A percentile compares a stretch with the other conserved stretches of the same genome.
These are phyloP conservation scores for Candida orba DNA, from an alignment of 805 yeast genomes.

Conservation along the genomic window DNA sequence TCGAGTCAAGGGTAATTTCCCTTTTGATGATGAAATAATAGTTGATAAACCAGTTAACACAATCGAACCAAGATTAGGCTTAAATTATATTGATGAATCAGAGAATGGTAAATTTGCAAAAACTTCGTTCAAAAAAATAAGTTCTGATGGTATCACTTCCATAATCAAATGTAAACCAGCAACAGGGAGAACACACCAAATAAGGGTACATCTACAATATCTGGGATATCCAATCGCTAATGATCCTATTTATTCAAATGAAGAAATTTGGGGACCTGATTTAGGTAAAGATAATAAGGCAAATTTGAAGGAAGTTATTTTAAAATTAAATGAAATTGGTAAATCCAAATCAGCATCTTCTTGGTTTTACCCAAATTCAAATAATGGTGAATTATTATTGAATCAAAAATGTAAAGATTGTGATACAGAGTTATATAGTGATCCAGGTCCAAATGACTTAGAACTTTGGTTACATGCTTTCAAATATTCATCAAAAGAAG, in stretches of 20 bases:
- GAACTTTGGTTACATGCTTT: slow-evolving; percentile 90
- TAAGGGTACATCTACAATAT: slow-evolving; percentile 84
- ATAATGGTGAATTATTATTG: slow-evolving; percentile 55
- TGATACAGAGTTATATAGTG: slow-evolving; percentile 64
- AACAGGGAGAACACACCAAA: slow-evolving; percentile 95
- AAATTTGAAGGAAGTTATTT: slow-evolving; percentile 40
- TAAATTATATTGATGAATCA: slow-evolving; percentile 37
- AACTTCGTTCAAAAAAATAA: slow-evolving; percentile 46
- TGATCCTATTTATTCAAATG: slow-evolving; percentile 85
- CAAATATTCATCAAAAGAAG: slow-evolving; percentile 52
- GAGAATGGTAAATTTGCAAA: slow-evolving; percentile 53
- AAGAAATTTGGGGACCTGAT: slow-evolving; percentile 67
- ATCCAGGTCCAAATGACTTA: slow-evolving; percentile 84
- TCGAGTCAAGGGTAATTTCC: slow-evolving; percentile 81
- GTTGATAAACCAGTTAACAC: slow-evolving; percentile 68
- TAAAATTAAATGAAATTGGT: slow-evolving; percentile 56
- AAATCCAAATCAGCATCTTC: slow-evolving; percentile 60
- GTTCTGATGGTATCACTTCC: slow-evolving; percentile 34
- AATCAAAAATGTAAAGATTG: slow-evolving; percentile 60
- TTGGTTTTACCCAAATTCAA: slow-evolving; percentile 50
- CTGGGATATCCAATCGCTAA: slow-evolving; percentile 88
- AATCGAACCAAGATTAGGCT: slow-evolving; percentile 62
- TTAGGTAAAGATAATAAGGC: slow-evolving; percentile 53
- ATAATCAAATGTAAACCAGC: slow-evolving; percentile 78
- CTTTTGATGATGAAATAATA: slow-evolving; percentile 38